Conservation (phyloP, 352 stramenopile species). For the Plasmopara viticola region DNA sequence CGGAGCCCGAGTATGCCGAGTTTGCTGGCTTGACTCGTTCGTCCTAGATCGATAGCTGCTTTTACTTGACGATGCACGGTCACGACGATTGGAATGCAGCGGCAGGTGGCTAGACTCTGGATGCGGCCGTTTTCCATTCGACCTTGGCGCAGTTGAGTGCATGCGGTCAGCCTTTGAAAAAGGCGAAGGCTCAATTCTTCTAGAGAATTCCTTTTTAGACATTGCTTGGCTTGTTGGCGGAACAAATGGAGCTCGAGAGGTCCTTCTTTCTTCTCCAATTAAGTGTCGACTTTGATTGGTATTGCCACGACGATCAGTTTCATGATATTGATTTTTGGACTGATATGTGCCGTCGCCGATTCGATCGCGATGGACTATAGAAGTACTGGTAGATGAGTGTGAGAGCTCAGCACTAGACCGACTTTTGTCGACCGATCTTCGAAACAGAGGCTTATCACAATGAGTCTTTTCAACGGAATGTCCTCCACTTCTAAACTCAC, state of each 20-base stretch:
- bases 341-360: slow-evolving; percentile 3
- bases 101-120: slow-evolving; percentile 14
- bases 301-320: slow-evolving; percentile 14
- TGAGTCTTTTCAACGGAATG: neutral
- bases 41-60: slow-evolving; percentile 17
- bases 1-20: slow-evolving; percentile 6
- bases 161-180: slow-evolving; percentile 11
- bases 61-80: slow-evolving; percentile 12
- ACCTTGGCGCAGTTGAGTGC: slow-evolving; percentile 9
- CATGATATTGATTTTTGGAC: slow-evolving; percentile 3
- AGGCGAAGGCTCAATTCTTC: slow-evolving; percentile 35
- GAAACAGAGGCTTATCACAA: slow-evolving; percentile 1
- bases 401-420: slow-evolving; percentile 2
- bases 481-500: slow-evolving; percentile 6
- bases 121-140: slow-evolving; percentile 19
- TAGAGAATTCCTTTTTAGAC: slow-evolving; percentile 49
- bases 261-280: slow-evolving; percentile 2
- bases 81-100: slow-evolving; percentile 9
- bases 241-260: slow-evolving; percentile 9
- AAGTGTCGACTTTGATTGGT: slow-evolving; percentile 5
- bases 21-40: slow-evolving; percentile 13
- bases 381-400: slow-evolving; percentile 3
- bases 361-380: neutral
- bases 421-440: slow-evolving; percentile 1
- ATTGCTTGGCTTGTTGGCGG: slow-evolving; percentile 27